Evolutionary conservation across 306 rosid species (phyloP).

Genomic region (Clitoria ternatea): DNA sequence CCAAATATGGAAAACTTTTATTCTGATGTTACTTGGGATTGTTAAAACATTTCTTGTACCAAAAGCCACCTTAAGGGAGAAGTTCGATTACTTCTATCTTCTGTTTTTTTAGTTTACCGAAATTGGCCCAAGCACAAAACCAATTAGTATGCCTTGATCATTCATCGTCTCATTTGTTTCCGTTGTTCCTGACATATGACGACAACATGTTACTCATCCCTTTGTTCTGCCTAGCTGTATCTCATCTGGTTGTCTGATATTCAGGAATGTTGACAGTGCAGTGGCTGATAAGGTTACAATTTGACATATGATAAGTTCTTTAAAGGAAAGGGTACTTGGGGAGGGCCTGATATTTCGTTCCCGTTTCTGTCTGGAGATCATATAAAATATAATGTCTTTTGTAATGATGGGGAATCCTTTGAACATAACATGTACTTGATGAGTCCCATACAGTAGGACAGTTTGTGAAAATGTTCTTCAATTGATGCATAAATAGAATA

Average conservation of each 20-base stretch:
- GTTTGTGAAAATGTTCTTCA: neutral
- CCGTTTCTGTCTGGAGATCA: no score
- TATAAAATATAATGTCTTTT: neutral
- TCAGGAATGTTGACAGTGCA: neutral
- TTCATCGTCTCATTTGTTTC: neutral
- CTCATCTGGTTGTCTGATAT: neutral
- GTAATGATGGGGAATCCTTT: neutral
- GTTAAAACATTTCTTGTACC: no score
- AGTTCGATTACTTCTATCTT: no score
- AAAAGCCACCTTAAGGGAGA: no score
- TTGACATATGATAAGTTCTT: neutral
- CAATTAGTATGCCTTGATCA: neutral
- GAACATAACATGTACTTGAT: neutral
- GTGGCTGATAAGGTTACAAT: neutral
- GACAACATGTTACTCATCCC: no score
- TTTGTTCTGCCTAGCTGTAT: neutral
- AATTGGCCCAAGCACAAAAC: neutral
- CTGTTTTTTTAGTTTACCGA: no score
- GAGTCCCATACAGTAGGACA: neutral
- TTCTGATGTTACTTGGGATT: no score
- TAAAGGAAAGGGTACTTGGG: neutral
- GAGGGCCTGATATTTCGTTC: neutral
- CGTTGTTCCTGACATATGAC: neutral
- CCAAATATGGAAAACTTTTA: no score
- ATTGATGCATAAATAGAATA: conserved; percentile 2